Percentiles rank a stretch among this genome's conserved stretches.
These are phyloP conservation scores for Moesziomyces globuligerus DNA, from an alignment of 1,284 basidiomycete genomes.

Conservation along the genomic window DNA sequence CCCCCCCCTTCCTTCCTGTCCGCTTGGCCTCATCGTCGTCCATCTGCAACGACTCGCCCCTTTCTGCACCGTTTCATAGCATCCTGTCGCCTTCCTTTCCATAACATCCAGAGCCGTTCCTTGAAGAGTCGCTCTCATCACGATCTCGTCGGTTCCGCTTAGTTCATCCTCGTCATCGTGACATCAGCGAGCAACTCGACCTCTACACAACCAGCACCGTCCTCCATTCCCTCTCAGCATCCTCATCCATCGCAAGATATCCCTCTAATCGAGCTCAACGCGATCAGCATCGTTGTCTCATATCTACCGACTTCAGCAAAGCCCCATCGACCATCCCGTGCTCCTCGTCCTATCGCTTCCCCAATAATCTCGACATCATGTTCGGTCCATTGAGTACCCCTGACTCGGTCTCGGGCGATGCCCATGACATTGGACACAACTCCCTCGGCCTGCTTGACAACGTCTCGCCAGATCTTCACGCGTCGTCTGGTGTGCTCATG, in stretches of 20 bases:
- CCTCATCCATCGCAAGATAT: not conserved
- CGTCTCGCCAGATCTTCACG: constrained; percentile 23
- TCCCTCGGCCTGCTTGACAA: constrained; percentile 43
- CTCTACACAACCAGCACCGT: constrained; percentile 5
- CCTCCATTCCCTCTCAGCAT: not conserved
- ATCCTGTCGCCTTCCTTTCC: not conserved
- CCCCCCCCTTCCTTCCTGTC: not conserved
- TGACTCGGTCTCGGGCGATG: constrained; percentile 1
- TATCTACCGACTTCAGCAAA: not conserved
- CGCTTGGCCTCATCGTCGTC: not conserved
- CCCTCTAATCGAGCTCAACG: constrained; percentile 11
- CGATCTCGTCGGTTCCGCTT: not conserved
- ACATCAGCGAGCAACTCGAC: not conserved
- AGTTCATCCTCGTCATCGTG: not conserved
- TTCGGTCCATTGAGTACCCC: constrained; percentile 16
- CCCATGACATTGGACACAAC: constrained; percentile 24
- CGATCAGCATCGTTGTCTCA: constrained; percentile 2
- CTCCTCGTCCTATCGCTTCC: not conserved
- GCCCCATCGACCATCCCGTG: not conserved
- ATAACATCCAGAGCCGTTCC: not conserved
- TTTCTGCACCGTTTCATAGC: not conserved
- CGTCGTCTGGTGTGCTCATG: constrained; percentile 27
- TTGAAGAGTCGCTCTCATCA: not conserved
- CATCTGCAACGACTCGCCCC: not conserved
- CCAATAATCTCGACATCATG: constrained; percentile 14